Base-by-base conservation (phyloP, 352 stramenopile genomes). In the Phytopythium litorale region DNA sequence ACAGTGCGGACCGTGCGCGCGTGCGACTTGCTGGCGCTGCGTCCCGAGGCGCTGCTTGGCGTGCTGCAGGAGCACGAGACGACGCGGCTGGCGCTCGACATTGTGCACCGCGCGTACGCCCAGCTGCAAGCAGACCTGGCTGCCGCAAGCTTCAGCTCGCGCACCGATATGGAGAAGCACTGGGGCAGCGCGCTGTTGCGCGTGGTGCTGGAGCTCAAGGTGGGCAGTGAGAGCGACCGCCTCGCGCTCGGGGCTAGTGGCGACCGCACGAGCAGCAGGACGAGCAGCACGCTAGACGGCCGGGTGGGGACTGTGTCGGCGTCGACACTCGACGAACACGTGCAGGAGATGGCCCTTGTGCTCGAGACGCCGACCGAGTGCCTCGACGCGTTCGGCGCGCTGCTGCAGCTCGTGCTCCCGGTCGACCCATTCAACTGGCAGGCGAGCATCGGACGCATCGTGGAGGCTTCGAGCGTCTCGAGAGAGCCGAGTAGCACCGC, bases 351-450 rank as follows among this genome's bases (percentile, higher is more conserved):
- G 71, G 70, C 72, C 21, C 49, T 70, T 0, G 66, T 50, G 13
- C 63, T 82, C 6, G 57, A 59, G 37, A 68, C 63, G 15, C 70
- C 64, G 1, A 43, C 59, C n/a, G 56, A 75, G 54, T 86, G 76
- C 55, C 71, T 79, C 43, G 43, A 67, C 13, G 73, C 75, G 19
- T 82, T 86, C 55, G 67, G 70, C 19, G 38, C 68, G 23, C 66
- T 84, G 21, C 58, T 84, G n/a, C 68, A 77, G 51, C 60, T 84
- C 7, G 53, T 75, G 0, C 58, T 81, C 52, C 56, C 73, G 2
- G 64, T 28, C 25, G 71, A 78, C 28, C 71, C 71, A 15, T 63
- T 75, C 25, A 63, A 75, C 51, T 78, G 71, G 67, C 66, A 63
- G 8, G 65, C 67, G 12, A 73, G 40, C 53, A 65, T 80, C 37